Evolutionary conservation across 768 basidiomycete species (phyloP).

Genomic region (Mycena rebaudengoi): DNA sequence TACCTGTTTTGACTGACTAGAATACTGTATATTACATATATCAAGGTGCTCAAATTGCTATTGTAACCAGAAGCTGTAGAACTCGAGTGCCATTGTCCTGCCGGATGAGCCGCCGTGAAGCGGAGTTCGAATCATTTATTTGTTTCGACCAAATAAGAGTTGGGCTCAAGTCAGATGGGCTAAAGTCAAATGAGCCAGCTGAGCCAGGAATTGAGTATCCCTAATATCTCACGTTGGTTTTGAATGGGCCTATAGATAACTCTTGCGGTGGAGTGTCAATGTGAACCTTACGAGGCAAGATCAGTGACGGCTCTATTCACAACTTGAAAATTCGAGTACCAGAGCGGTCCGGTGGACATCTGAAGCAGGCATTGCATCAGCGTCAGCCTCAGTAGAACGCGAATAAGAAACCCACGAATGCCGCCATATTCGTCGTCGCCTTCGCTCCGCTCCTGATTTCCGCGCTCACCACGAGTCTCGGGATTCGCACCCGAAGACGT

Average conservation of each 20-base stretch:
- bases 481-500: neutral
- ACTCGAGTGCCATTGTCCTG: too few species aligned
- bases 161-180: too few species aligned
- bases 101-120: too few species aligned
- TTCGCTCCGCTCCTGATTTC: constrained; percentile 2
- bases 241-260: neutral
- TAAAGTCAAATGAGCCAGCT: too few species aligned
- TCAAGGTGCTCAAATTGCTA: too few species aligned
- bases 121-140: too few species aligned
- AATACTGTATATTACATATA: too few species aligned
- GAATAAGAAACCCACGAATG: neutral
- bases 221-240: constrained; percentile 7
- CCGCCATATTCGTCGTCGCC: constrained; percentile 1
- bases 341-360: neutral
- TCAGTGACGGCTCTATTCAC: constrained; percentile 4
- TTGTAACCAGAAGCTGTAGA: too few species aligned
- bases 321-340: neutral
- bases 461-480: constrained; percentile 2
- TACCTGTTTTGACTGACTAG: too few species aligned
- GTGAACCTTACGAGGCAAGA: neutral
- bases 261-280: neutral
- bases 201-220: too few species aligned
- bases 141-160: too few species aligned
- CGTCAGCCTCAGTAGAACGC: neutral
- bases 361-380: constrained; percentile 5